phyloP scores from a whole-genome alignment of 352 stramenopile species.

The Phytophthora nicotianae region DNA sequence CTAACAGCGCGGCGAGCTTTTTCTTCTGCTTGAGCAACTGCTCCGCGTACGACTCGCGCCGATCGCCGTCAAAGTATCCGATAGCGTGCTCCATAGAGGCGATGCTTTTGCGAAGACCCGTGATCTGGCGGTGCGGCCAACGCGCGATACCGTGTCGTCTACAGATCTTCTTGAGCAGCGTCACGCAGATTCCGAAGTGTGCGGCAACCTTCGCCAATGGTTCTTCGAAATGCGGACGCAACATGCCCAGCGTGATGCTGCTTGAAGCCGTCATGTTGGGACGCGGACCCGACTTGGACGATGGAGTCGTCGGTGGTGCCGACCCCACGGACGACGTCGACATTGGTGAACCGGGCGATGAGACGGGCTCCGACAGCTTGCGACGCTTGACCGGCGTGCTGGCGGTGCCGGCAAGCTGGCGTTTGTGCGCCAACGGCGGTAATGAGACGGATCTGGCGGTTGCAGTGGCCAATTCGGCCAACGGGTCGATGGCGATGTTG shows the following conservation, averaged over 20 bases:
- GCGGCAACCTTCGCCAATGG: constrained; percentile 79
- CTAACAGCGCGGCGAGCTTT: constrained; percentile 69
- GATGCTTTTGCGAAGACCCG: constrained; percentile 86
- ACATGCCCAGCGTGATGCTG: constrained; percentile 83
- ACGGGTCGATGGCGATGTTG: constrained; percentile 2
- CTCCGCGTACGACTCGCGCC: constrained; percentile 71
- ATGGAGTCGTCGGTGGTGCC: constrained; percentile 13
- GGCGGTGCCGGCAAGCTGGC: constrained; percentile 3
- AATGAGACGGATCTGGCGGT: constrained; percentile 8
- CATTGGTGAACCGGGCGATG: constrained; percentile 17
- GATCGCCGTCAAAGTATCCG: constrained; percentile 71
- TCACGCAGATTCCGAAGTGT: constrained; percentile 83
- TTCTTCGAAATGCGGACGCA: constrained; percentile 86
- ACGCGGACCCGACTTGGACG: constrained; percentile 36
- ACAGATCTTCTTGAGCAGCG: constrained; percentile 88
- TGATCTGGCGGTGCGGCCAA: constrained; percentile 89
- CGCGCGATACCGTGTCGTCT: constrained; percentile 76
- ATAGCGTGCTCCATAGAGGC: constrained; percentile 86
- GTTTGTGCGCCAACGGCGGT: constrained; percentile 29
- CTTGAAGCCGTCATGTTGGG: constrained; percentile 77
- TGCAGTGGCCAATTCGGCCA: background rate
- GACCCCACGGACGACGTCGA: constrained; percentile 19
- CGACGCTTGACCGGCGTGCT: constrained; percentile 28
- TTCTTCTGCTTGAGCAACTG: constrained; percentile 78
- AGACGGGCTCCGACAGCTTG: constrained; percentile 30